These are phyloP conservation scores for Orbilia javanica DNA, from an alignment of 2,329 filamentous ascomycete species.

Conservation along the genomic window DNA sequence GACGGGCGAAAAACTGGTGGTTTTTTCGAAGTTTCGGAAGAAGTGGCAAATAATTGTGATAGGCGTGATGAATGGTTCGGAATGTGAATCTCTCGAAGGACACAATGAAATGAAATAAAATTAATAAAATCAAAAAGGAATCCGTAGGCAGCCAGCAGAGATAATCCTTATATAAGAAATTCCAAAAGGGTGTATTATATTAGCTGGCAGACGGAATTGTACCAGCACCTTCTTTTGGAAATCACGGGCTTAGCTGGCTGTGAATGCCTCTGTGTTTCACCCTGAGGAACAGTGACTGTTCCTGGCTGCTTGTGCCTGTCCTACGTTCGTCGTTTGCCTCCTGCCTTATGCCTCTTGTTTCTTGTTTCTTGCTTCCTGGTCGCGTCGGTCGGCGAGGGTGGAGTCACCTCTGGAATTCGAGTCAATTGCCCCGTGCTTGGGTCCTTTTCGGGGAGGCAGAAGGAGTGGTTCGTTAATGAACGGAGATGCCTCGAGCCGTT, in stretches of 20 bases:
- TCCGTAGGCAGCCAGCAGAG: not conserved
- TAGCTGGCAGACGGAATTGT: not conserved
- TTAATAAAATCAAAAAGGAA: not conserved
- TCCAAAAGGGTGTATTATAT: not conserved
- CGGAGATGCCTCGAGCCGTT: not conserved
- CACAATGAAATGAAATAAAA: too few relatives aligned
- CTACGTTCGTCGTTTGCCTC: not conserved
- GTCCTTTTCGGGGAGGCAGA: not conserved
- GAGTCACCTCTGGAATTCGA: conserved; percentile 16
- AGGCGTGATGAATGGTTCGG: not conserved
- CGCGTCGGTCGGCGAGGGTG: conserved; percentile 35
- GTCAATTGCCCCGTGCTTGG: conserved; percentile 19
- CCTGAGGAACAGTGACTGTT: not conserved
- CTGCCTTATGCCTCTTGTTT: conserved; percentile 9
- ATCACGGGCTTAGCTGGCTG: not conserved
- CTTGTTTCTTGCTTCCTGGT: not conserved
- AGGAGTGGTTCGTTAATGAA: not conserved
- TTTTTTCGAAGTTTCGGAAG: not conserved
- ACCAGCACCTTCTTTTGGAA: conserved; percentile 22
- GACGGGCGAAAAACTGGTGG: not conserved
- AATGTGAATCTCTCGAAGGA: not conserved
- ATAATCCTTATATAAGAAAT: conserved; percentile 4
- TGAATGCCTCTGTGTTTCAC: conserved; percentile 9
- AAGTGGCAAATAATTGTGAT: not conserved
- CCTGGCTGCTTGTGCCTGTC: not conserved